Percentiles rank a stretch among this genome's conserved stretches.
Evolutionary conservation across 2,329 filamentous ascomycete genomes (phyloP).

Genomic region (Phoma sp.): DNA sequence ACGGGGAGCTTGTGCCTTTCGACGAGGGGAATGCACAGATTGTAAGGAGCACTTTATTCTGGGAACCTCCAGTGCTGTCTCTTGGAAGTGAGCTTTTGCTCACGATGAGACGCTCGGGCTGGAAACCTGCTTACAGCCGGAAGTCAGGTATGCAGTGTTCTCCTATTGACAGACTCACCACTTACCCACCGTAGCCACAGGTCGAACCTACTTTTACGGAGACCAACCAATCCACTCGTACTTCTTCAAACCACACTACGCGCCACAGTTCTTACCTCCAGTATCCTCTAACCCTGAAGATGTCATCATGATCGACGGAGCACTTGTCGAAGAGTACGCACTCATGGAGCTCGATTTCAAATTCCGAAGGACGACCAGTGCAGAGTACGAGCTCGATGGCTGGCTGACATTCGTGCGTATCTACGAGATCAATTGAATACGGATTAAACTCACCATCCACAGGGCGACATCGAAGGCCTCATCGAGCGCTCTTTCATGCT

Average conservation of each 20-base stretch:
- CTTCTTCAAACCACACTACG: conserved; percentile 30
- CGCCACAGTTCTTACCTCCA: conserved; percentile 20
- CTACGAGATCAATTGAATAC: background rate
- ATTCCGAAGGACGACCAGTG: conserved; percentile 9
- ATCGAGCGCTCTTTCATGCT: conserved; percentile 27
- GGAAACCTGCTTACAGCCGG: conserved; percentile 27
- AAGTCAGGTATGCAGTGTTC: conserved; percentile 19
- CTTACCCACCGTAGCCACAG: background rate
- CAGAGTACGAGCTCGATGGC: conserved; percentile 22
- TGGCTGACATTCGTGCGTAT: conserved; percentile 24
- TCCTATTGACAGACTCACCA: no score
- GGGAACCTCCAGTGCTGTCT: conserved; percentile 22
- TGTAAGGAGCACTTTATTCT: conserved; percentile 22
- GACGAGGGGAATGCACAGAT: background rate
- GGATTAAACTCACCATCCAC: background rate
- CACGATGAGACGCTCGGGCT: conserved; percentile 23
- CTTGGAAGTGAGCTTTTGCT: conserved; percentile 29
- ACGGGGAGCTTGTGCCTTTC: background rate
- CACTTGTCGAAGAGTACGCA: conserved; percentile 24
- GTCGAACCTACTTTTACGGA: conserved; percentile 30
- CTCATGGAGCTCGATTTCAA: conserved; percentile 17
- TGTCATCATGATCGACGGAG: conserved; percentile 18
- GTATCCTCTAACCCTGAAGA: conserved; percentile 1
- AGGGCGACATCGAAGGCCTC: conserved; percentile 27
- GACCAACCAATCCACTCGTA: conserved; percentile 29